Evolutionary conservation across 139 green algal species (phyloP).

Genomic region (Coccomyxa sp.): DNA sequence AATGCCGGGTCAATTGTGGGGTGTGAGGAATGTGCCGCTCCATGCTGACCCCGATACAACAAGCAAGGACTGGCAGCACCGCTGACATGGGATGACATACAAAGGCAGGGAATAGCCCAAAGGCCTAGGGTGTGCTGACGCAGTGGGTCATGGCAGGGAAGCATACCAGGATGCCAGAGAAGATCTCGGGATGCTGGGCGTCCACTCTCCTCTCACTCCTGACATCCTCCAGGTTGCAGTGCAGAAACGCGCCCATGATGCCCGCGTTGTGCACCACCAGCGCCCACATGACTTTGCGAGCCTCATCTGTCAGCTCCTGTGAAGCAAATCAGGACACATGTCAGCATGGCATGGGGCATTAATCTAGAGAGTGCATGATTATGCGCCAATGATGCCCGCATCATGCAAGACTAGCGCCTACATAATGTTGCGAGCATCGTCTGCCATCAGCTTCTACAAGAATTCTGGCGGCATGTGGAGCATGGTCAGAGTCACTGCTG

Average conservation of each 20-base stretch:
- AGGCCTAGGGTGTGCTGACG: neutral
- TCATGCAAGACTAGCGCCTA: neutral
- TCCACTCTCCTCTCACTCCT: neutral
- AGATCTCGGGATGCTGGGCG: neutral
- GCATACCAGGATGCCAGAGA: neutral
- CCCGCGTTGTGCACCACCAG: neutral
- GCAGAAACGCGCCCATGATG: neutral
- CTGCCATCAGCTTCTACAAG: neutral
- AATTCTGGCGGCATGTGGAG: too few species aligned
- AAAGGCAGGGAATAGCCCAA: neutral
- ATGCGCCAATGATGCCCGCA: neutral
- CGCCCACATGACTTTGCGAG: neutral
- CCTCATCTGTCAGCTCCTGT: neutral
- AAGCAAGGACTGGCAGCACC: neutral
- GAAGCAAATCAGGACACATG: neutral
- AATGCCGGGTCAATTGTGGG: neutral
- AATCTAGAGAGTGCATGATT: neutral
- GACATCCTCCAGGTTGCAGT: neutral
- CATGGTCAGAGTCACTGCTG: too few species aligned
- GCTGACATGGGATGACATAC: too few species aligned
- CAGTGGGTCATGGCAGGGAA: neutral
- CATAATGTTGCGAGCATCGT: neutral
- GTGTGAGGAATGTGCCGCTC: neutral
- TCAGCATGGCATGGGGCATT: neutral
- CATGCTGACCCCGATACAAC: neutral